A percentile compares a stretch with the other conserved stretches of the same genome.
phyloP scores from a whole-genome alignment of 169 alveolate genomes.

The Amoebophrya sp. region DNA sequence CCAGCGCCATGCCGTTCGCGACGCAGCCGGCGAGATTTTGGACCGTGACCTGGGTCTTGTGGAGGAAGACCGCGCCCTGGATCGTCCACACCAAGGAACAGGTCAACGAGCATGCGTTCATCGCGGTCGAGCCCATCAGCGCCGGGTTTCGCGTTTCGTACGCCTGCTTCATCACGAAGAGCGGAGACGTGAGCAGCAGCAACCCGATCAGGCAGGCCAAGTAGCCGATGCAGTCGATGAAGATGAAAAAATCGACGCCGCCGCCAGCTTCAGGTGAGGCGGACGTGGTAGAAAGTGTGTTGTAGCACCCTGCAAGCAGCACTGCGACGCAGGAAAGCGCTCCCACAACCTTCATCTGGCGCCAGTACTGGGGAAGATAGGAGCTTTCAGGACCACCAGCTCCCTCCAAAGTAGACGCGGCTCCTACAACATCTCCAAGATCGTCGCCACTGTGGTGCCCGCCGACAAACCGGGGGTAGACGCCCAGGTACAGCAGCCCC shows the following conservation, averaged over 20 bases:
- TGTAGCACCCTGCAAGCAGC: not conserved
- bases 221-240: too few species aligned
- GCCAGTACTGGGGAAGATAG: not conserved
- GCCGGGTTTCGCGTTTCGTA: not conserved
- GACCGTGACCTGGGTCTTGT: not conserved
- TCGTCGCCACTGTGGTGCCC: not conserved
- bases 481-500: not conserved
- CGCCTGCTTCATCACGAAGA: too few species aligned
- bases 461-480: not conserved
- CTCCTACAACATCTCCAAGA: too few species aligned
- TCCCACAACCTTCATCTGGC: not conserved
- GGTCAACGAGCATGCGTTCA: not conserved
- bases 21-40: not conserved
- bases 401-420: not conserved
- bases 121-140: not conserved
- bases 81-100: not conserved
- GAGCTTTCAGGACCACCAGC: not conserved
- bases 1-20: not conserved
- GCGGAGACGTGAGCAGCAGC: too few species aligned
- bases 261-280: too few species aligned
- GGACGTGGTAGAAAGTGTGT: not conserved
- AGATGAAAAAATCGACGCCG: too few species aligned
- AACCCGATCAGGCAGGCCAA: too few species aligned
- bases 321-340: not conserved
- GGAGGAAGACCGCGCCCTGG: not conserved